Evolutionary conservation across 768 basidiomycete genomes (phyloP), one percentile per base, ranked within the genome.

Genomic region (Boletus speciosus): DNA sequence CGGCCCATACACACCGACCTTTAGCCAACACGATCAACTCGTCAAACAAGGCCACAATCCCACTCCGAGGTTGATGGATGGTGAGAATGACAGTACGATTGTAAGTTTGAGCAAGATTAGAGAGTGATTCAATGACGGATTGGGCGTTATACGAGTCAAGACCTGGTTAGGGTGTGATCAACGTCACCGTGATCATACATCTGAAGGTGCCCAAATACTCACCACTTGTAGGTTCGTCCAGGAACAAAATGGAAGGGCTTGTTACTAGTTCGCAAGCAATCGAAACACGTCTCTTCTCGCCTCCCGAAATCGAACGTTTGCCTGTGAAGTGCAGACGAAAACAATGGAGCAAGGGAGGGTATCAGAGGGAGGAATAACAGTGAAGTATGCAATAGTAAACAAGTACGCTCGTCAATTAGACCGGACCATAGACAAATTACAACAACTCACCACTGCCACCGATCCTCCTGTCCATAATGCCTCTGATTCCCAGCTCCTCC

Each of bases 231-330:
- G 97, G 97, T 65, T 99, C 97, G 63, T 99, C 97, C 51, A 98
- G 78, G 77, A 98, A 96, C 34, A 99, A 69, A 47, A 99, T 94
- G 0, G 93, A 95, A 14, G 97, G 97, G 41, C 90, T 93, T 1
- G 96, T 99, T 35, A 99, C 97, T 25, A 99, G 78, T 73, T 99
- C 97, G 67, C 97, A 99, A 38, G 97, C 97, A 59, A 99, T 98
- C 0, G 90, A 93, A 2, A 98, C 97, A 5, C 97, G 80, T 34
- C 97, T 82, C 73, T 98, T 98, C 76, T 99, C 97, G 15, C 97
- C 97, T 43, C 97, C 97, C 32, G 93, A 96, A 52, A 98, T 98
- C 12, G 91, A 92, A 11, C 97, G 81, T 55, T 81, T 83, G 31
- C 91, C 91, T 88, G 53, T n/a, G 48, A 31, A 29, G 41, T 25